These are phyloP conservation scores for Moesziomyces antarcticus DNA, from an alignment of 1,284 basidiomycete species.

Conservation along the genomic window DNA sequence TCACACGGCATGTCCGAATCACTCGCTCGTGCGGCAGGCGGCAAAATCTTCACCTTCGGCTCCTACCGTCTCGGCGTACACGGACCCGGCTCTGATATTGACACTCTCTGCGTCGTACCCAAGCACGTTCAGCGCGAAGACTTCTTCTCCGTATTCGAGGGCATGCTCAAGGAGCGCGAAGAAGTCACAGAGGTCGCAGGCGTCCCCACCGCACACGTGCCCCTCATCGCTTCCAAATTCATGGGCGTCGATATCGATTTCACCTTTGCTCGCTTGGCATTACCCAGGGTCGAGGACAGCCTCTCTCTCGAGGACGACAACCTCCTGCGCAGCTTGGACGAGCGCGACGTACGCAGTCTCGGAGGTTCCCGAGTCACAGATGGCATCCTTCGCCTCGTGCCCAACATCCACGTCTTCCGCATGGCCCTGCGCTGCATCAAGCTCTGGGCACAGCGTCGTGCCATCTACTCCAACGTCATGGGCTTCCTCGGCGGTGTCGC, in stretches of 20 bases:
- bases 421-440: slow-evolving; percentile 95
- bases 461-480: slow-evolving; percentile 97
- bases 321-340: slow-evolving; percentile 90
- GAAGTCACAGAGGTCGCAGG: slow-evolving; percentile 90
- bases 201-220: slow-evolving; percentile 95
- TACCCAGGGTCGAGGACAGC: slow-evolving; percentile 88
- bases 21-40: slow-evolving; percentile 86
- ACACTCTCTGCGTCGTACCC: slow-evolving; percentile 97
- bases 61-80: slow-evolving; percentile 87
- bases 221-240: slow-evolving; percentile 91
- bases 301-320: slow-evolving; percentile 90
- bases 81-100: slow-evolving; percentile 95
- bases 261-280: slow-evolving; percentile 85
- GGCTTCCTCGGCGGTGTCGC: slow-evolving; percentile 98
- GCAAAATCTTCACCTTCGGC: slow-evolving; percentile 99
- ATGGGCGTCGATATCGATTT: slow-evolving; percentile 94
- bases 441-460: slow-evolving; percentile 94
- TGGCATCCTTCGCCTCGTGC: slow-evolving; percentile 93
- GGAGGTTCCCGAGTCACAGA: slow-evolving; percentile 97
- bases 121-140: slow-evolving; percentile 94
- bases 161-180: slow-evolving; percentile 86
- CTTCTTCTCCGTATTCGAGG: slow-evolving; percentile 92
- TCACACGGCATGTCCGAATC: slow-evolving; percentile 84
- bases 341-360: slow-evolving; percentile 91
- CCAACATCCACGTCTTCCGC: slow-evolving; percentile 92